These are phyloP conservation scores for Candida glaebosa DNA, from an alignment of 805 yeast genomes.

Conservation along the genomic window DNA sequence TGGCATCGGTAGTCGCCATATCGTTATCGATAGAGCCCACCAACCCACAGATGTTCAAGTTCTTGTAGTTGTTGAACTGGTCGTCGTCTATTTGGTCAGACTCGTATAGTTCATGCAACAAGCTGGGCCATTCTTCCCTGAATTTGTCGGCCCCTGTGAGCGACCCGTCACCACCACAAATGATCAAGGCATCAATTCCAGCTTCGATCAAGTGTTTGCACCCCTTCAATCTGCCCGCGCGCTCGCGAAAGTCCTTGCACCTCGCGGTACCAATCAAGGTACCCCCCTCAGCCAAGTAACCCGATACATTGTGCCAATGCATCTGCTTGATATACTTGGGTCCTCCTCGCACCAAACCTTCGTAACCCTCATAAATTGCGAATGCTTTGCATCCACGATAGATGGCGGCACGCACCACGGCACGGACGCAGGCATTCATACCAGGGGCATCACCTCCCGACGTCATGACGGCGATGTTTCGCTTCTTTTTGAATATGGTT, in stretches of 20 bases:
- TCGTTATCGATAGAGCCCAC: slow-evolving; percentile 98
- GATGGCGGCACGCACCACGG: slow-evolving; percentile 91
- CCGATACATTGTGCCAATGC: slow-evolving; percentile 94
- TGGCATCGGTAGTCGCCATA: slow-evolving; percentile 94
- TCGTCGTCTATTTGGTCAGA: slow-evolving; percentile 55
- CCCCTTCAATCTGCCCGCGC: slow-evolving; percentile 78
- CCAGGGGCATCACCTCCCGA: slow-evolving; percentile 99
- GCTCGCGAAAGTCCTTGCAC: slow-evolving; percentile 78
- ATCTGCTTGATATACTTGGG: slow-evolving; percentile 63
- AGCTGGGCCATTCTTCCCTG: slow-evolving; percentile 91
- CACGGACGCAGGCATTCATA: slow-evolving; percentile 94
- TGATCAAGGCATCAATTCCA: slow-evolving; percentile 93
- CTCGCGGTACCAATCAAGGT: slow-evolving; percentile 96
- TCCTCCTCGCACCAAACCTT: slow-evolving; percentile 89
- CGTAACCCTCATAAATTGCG: slow-evolving; percentile 92
- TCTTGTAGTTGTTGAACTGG: slow-evolving; percentile 58
- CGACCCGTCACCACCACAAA: slow-evolving; percentile 99
- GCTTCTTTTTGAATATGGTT: slow-evolving; percentile 20
- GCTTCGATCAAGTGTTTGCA: slow-evolving; percentile 79
- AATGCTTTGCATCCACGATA: slow-evolving; percentile 83
- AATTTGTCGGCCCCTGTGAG: slow-evolving; percentile 95
- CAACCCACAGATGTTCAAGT: slow-evolving; percentile 83
- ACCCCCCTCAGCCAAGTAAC: slow-evolving; percentile 91
- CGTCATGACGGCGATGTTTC: slow-evolving; percentile 91
- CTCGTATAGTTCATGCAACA: slow-evolving; percentile 66